These are phyloP conservation scores for Paecilomyces niveus DNA, from an alignment of 2,329 filamentous ascomycete genomes.

Conservation along the genomic window DNA sequence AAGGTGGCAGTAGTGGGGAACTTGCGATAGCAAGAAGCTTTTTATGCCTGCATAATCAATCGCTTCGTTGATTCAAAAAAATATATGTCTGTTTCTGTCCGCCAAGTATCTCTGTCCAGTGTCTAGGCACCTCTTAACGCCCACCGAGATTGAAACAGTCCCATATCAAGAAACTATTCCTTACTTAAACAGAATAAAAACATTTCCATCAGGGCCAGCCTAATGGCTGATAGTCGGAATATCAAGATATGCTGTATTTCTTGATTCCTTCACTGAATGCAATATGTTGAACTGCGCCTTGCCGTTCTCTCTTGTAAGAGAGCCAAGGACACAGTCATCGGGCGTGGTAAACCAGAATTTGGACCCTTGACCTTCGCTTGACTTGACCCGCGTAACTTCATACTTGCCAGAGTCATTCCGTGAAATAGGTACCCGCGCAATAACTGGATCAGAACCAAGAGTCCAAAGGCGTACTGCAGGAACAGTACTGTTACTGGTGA, in stretches of 20 bases:
- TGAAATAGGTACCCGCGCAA: conserved; percentile 23
- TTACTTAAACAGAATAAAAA: background rate
- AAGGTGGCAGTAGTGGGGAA: too few relatives aligned
- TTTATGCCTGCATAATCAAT: too few relatives aligned
- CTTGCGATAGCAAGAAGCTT: too few relatives aligned
- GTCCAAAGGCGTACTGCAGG: conserved; percentile 28
- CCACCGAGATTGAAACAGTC: background rate
- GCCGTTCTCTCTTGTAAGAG: conserved; percentile 16
- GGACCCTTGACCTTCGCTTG: conserved; percentile 12
- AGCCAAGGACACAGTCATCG: conserved; percentile 28
- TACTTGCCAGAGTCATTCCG: conserved; percentile 28
- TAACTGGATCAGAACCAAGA: conserved; percentile 19
- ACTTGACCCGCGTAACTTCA: conserved; percentile 25
- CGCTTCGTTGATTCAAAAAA: background rate
- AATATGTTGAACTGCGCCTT: conserved; percentile 19
- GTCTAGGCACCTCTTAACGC: background rate
- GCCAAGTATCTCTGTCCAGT: background rate
- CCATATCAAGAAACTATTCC: background rate
- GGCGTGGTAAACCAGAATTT: conserved; percentile 29
- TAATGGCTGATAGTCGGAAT: background rate
- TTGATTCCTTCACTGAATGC: conserved; percentile 19
- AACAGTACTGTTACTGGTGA: conserved; percentile 25
- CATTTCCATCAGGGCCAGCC: background rate
- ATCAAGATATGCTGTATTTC: background rate
- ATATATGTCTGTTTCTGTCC: background rate